These are phyloP conservation scores for Pichia sorboxylosa DNA, from an alignment of 1,139 yeast species.

Conservation along the genomic window DNA sequence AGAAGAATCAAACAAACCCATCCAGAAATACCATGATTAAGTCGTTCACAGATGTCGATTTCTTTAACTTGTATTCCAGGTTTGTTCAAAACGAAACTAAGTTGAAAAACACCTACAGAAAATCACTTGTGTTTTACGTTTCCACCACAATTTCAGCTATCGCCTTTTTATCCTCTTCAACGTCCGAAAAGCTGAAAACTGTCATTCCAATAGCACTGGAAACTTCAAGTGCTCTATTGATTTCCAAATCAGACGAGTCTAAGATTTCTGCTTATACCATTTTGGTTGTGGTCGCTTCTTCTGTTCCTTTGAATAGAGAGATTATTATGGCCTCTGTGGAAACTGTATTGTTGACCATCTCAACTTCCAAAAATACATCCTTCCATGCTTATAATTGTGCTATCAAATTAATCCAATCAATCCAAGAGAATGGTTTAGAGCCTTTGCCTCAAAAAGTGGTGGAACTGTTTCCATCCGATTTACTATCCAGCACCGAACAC, in stretches of 20 bases:
- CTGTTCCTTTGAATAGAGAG: slow-evolving; percentile 53
- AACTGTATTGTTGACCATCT: slow-evolving; percentile 35
- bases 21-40: slow-evolving; percentile 61
- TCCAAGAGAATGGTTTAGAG: slow-evolving; percentile 24
- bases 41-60: slow-evolving; percentile 58
- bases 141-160: slow-evolving; percentile 62
- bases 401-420: slow-evolving; percentile 26
- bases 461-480: slow-evolving; percentile 16
- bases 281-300: slow-evolving; percentile 63
- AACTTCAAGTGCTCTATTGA: slow-evolving; percentile 42
- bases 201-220: slow-evolving; percentile 48
- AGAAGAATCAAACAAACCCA: slow-evolving; percentile 43
- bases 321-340: slow-evolving; percentile 60
- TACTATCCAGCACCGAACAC: slow-evolving; percentile 12
- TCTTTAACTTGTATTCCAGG: slow-evolving; percentile 54
- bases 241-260: slow-evolving; percentile 44
- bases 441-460: slow-evolving; percentile 19
- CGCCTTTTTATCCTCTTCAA: slow-evolving; percentile 33
- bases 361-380: slow-evolving; percentile 6
- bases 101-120: slow-evolving; percentile 50
- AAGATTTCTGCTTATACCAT: slow-evolving; percentile 79
- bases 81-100: slow-evolving; percentile 44
- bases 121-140: slow-evolving; percentile 67
- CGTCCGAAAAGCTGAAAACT: slow-evolving; percentile 28
- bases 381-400: slow-evolving; percentile 25